Evolutionary conservation across 805 yeast species (phyloP).

Genomic region (Candida nonsorbophila): DNA sequence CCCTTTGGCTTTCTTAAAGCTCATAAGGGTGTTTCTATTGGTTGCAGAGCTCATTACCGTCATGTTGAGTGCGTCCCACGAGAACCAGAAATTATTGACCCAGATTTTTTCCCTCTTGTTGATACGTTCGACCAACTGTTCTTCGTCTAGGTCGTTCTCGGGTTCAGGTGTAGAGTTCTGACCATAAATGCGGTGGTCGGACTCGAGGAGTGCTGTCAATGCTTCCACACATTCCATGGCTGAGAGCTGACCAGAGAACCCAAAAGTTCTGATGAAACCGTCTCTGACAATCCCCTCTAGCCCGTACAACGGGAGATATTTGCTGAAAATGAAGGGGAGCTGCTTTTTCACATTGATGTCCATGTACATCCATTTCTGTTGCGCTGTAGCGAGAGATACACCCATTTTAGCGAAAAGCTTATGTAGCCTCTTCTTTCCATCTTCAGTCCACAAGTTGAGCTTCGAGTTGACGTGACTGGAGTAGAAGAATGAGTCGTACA

Average conservation of each 20-base stretch:
- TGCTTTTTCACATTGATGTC: slow-evolving; percentile 73
- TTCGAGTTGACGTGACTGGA: slow-evolving; percentile 90
- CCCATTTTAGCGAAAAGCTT: slow-evolving; percentile 97
- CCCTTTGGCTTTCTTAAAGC: slow-evolving; percentile 30
- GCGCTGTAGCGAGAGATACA: slow-evolving; percentile 79
- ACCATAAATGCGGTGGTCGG: slow-evolving; percentile 32
- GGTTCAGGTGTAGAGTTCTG: slow-evolving; percentile 10
- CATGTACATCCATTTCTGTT: slow-evolving; percentile 89
- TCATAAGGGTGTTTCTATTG: slow-evolving; percentile 5
- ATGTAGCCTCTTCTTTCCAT: slow-evolving; percentile 80
- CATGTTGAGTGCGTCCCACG: slow-evolving; percentile 50
- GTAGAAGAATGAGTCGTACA: slow-evolving; percentile 85
- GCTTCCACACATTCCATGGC: slow-evolving; percentile 95
- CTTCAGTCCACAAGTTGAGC: slow-evolving; percentile 83
- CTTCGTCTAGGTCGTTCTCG: slow-evolving; percentile 14
- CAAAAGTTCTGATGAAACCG: slow-evolving; percentile 83
- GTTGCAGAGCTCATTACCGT: slow-evolving; percentile 10
- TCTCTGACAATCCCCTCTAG: slow-evolving; percentile 77
- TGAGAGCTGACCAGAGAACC: slow-evolving; percentile 79
- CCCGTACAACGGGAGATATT: slow-evolving; percentile 70
- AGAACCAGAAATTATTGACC: slow-evolving; percentile 66
- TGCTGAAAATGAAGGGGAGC: slow-evolving; percentile 61
- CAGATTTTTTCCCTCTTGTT: slow-evolving; percentile 53
- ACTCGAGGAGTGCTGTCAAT: slow-evolving; percentile 76
- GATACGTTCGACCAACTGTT: slow-evolving; percentile 22